Evolutionary conservation across 805 yeast genomes (phyloP), one percentile per base, ranked within the genome.

Genomic region (Priceomyces carsonii): DNA sequence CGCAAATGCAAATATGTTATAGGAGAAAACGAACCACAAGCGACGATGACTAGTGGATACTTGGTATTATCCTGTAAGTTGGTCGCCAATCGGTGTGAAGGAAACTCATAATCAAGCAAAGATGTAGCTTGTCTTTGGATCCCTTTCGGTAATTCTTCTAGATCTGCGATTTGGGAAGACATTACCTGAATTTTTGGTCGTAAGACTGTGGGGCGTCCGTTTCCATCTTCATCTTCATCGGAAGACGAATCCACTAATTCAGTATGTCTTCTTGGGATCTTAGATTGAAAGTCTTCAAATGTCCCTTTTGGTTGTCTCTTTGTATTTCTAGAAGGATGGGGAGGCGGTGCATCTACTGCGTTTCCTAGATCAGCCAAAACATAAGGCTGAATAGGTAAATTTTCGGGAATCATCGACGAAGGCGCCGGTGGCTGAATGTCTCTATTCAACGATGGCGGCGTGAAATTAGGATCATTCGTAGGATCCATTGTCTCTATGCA

Each of bases 11-110:
- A 69, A 61, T 93, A 93, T 0, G 99, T 93, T 36, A 93, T 82
- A 21, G 99, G 99, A 2, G 95, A 85, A 55, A 91, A 93, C 2
- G 96, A 88, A 6, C 99, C 99, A 63, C 99, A 93, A 1, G 98
- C 97, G 18, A 93, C 98, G 35, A 93, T 77, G 8, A 93, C 97
- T 45, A 93, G 70, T 1, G 99, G 99, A 47, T 80, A 73, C 62
- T 91, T 91, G 43, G 82, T 69, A 37, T 83, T 79, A 51, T 88
- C 93, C 38, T 76, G 63, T 51, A 90, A 61, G 36, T 73, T 73
- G 16, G 80, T 77, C 19, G 86, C 82, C 35, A 91, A 69, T 40
- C 98, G 69, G 63, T 93, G 98, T 1, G 84, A 77, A 2, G 99
- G 99, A 60, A 93, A 93, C 38, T 69, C 59, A 62, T 93, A 93